Evolutionary conservation across 495 filamentous ascomycete species (phyloP).

Genomic region (Hypoxylon trugodes): DNA sequence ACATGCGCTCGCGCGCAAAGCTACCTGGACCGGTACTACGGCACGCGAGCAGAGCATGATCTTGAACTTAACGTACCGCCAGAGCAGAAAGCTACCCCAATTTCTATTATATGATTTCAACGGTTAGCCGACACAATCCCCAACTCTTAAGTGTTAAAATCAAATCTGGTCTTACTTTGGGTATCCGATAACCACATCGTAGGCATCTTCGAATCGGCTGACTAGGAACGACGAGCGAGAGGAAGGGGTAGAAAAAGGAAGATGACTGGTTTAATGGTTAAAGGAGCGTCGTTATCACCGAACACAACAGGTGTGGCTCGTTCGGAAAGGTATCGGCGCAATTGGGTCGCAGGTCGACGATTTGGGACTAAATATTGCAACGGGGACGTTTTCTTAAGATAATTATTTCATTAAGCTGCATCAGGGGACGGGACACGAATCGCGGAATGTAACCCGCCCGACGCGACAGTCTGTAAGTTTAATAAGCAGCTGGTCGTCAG

Average conservation of each 20-base stretch:
- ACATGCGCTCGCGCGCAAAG: not conserved
- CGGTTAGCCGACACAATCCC: slow-evolving; percentile 15
- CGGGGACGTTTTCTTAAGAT: slow-evolving; percentile 1
- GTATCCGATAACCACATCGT: slow-evolving; percentile 95
- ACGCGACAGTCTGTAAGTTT: slow-evolving; percentile 17
- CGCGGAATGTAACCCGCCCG: slow-evolving; percentile 27
- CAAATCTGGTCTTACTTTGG: slow-evolving; percentile 73
- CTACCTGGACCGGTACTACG: not conserved
- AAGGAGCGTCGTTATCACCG: not conserved
- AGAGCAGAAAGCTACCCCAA: slow-evolving; percentile 94
- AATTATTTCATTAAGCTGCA: slow-evolving; percentile 5
- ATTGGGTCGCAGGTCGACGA: slow-evolving; percentile 13
- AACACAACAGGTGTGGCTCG: not conserved
- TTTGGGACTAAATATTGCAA: not conserved
- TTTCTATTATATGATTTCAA: slow-evolving; percentile 66
- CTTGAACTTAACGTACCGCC: slow-evolving; percentile 72
- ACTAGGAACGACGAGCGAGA: slow-evolving; percentile 1
- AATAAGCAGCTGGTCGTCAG: slow-evolving; percentile 61
- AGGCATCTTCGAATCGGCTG: slow-evolving; percentile 52
- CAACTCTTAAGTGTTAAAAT: not conserved
- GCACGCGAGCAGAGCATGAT: slow-evolving; percentile 24
- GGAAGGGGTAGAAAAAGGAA: not conserved
- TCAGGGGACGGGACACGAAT: slow-evolving; percentile 33
- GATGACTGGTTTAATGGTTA: not conserved
- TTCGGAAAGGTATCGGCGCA: not conserved